Evolutionary conservation across 495 filamentous ascomycete genomes (phyloP).

Genomic region (Podospora pseudocomata): DNA sequence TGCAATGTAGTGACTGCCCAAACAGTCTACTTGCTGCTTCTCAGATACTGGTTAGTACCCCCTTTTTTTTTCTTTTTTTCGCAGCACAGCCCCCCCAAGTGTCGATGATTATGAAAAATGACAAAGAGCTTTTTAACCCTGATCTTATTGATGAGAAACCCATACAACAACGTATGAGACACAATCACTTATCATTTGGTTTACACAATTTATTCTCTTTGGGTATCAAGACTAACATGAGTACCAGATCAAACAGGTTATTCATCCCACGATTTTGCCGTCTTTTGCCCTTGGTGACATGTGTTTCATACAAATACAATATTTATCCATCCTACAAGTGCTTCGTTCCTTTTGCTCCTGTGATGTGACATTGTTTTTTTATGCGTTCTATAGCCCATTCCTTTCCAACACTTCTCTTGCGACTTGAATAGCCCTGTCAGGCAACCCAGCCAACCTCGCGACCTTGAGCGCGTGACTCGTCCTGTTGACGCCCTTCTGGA

Average conservation of each 20-base stretch:
- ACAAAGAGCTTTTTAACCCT: slow-evolving; percentile 59
- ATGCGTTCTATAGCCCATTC: background rate
- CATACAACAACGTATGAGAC: slow-evolving; percentile 51
- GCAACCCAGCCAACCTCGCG: slow-evolving; percentile 76
- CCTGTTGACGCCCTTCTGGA: slow-evolving; percentile 78
- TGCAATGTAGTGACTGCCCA: slow-evolving; percentile 4
- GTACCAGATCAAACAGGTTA: background rate
- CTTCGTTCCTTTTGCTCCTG: background rate
- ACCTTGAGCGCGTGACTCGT: slow-evolving; percentile 90
- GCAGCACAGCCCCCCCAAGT: slow-evolving; percentile 17
- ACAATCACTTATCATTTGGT: slow-evolving; percentile 25
- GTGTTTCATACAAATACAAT: background rate
- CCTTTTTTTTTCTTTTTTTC: slow-evolving; percentile 17
- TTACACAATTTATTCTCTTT: slow-evolving; percentile 10
- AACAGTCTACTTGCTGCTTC: background rate
- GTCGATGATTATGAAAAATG: slow-evolving; percentile 51
- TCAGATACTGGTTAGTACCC: slow-evolving; percentile 43
- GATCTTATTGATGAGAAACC: slow-evolving; percentile 46
- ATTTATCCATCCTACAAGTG: background rate
- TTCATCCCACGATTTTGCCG: background rate
- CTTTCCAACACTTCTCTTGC: slow-evolving; percentile 45
- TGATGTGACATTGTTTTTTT: slow-evolving; percentile 1
- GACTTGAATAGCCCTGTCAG: slow-evolving; percentile 55
- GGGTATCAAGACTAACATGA: slow-evolving; percentile 35
- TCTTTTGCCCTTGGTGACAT: background rate